Evolutionary conservation across 1,284 basidiomycete species (phyloP).

Genomic region (Uromyces viciae-fabae): DNA sequence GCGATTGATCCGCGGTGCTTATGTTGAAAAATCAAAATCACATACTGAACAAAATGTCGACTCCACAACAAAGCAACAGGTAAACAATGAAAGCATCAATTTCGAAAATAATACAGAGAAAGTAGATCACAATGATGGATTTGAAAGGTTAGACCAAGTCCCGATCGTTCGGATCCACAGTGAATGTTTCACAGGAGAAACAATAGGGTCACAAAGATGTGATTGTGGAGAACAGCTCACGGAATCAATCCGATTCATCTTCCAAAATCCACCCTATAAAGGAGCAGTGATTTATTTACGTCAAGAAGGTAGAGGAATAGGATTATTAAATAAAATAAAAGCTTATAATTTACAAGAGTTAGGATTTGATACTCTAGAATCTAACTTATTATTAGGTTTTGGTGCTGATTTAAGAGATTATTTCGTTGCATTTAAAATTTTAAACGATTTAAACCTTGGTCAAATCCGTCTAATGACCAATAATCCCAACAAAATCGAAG

Average conservation of each 20-base stretch:
- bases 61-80: slow-evolving; percentile 45
- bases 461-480: slow-evolving; percentile 52
- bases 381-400: slow-evolving; percentile 92
- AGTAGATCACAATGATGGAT: too few relatives aligned
- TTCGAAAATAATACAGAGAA: too few relatives aligned
- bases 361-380: slow-evolving; percentile 95
- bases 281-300: slow-evolving; percentile 96
- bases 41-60: neutral
- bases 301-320: slow-evolving; percentile 98
- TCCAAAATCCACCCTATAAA: slow-evolving; percentile 64
- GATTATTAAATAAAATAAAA: slow-evolving; percentile 87
- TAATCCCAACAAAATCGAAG: slow-evolving; percentile 55
- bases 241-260: slow-evolving; percentile 88
- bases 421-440: slow-evolving; percentile 81
- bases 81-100: slow-evolving; percentile 47
- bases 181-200: slow-evolving; percentile 98
- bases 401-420: slow-evolving; percentile 91
- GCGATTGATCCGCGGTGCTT: slow-evolving; percentile 86
- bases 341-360: slow-evolving; percentile 98
- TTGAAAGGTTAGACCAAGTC: slow-evolving; percentile 51
- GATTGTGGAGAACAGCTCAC: slow-evolving; percentile 98
- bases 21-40: slow-evolving; percentile 68
- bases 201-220: slow-evolving; percentile 95
- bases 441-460: slow-evolving; percentile 70
- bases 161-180: slow-evolving; percentile 94